Evolutionary conservation across 805 yeast genomes (phyloP).

Genomic region (Cyberlindnera saturnus): DNA sequence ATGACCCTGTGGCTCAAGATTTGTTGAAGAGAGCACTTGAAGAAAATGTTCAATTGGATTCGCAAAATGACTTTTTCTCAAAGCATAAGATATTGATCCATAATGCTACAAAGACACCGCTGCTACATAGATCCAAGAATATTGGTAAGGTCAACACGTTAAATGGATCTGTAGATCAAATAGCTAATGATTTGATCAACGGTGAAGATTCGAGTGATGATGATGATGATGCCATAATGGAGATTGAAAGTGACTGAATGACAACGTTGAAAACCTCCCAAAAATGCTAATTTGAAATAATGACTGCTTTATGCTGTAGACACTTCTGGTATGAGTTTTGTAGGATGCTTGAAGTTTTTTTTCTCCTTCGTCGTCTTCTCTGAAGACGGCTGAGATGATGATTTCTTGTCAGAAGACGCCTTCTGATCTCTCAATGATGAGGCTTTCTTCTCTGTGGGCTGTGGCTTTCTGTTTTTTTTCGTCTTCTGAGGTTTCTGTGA

Average conservation of each 20-base stretch:
- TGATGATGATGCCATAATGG: constrained; percentile 46
- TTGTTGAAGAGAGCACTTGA: constrained; percentile 74
- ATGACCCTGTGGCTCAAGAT: constrained; percentile 81
- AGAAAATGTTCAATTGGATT: constrained; percentile 31
- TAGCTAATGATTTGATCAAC: constrained; percentile 22
- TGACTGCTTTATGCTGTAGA: no score
- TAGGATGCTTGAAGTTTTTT: no score
- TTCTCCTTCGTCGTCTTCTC: no score
- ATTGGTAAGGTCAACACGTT: constrained; percentile 7
- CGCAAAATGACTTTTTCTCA: constrained; percentile 22
- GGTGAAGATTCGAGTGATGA: constrained; percentile 34
- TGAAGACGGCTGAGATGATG: no score
- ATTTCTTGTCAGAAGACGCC: no score
- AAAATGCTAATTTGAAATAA: no score
- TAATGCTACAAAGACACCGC: constrained; percentile 19
- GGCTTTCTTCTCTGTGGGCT: no score
- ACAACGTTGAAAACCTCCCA: no score
- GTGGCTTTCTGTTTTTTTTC: no score
- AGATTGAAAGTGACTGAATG: constrained; percentile 46
- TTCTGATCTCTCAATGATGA: no score
- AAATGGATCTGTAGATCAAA: constrained; percentile 17
- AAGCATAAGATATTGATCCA: constrained; percentile 22
- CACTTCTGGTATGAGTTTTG: no score
- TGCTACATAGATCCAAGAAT: constrained; percentile 19
- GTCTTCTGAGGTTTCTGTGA: no score